phyloP scores from a whole-genome alignment of 139 green algal genomes.

The Diplosphaera chodatii region DNA sequence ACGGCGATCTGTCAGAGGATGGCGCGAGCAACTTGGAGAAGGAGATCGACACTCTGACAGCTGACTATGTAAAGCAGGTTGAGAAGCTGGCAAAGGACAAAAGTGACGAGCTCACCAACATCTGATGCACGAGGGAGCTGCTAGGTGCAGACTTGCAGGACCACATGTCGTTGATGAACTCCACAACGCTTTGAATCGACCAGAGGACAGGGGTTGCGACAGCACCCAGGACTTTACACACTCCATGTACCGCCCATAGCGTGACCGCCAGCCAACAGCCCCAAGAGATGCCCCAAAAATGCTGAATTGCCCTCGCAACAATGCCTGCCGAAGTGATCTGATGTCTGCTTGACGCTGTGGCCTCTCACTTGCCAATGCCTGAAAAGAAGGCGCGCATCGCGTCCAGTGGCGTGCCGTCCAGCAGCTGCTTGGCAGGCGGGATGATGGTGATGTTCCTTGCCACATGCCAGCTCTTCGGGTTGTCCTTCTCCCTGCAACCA shows the following conservation, averaged over 20 bases:
- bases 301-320: too few relatives aligned
- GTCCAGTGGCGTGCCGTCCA: neutral
- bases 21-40: conserved; percentile 69
- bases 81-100: conserved; percentile 79
- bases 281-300: too few relatives aligned
- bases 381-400: neutral
- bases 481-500: conserved; percentile 13
- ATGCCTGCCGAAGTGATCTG: too few relatives aligned
- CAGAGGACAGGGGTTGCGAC: too few relatives aligned
- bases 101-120: conserved; percentile 80
- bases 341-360: too few relatives aligned
- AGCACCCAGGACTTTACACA: too few relatives aligned
- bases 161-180: too few relatives aligned
- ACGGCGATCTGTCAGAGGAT: conserved; percentile 61
- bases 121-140: conserved; percentile 31
- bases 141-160: too few relatives aligned
- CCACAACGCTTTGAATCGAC: too few relatives aligned
- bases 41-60: conserved; percentile 74
- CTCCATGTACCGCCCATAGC: too few relatives aligned
- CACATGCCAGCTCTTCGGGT: conserved; percentile 3
- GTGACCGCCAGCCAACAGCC: too few relatives aligned
- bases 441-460: conserved; percentile 10
- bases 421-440: neutral
- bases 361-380: neutral
- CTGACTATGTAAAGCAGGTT: conserved; percentile 80